Conservation (phyloP, 2,329 filamentous ascomycete genomes). For the Stachybotrys chlorohalonatus region DNA sequence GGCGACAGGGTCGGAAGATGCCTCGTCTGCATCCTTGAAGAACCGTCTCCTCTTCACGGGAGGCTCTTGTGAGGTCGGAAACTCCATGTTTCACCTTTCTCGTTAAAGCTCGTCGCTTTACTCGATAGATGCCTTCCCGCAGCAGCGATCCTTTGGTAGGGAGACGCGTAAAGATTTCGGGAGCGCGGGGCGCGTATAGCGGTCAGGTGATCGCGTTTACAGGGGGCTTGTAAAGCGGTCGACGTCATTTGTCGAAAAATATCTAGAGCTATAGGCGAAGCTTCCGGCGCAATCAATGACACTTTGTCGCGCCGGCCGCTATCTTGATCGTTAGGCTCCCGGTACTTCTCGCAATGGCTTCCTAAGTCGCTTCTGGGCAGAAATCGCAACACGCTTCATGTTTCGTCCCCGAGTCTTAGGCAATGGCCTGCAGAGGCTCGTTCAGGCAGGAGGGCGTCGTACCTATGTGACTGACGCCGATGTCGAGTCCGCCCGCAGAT, state of each 20-base stretch:
- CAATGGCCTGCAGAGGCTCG: slow-evolving; percentile 29
- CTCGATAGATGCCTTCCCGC: neutral
- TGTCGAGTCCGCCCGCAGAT: slow-evolving; percentile 41
- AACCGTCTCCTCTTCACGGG: slow-evolving; percentile 35
- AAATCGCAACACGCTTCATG: slow-evolving; percentile 19
- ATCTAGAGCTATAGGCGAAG: neutral
- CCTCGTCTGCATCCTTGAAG: slow-evolving; percentile 23
- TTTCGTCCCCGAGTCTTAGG: slow-evolving; percentile 24
- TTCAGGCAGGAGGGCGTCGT: slow-evolving; percentile 20
- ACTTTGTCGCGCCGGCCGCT: neutral
- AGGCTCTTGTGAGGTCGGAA: slow-evolving; percentile 28
- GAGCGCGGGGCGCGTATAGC: slow-evolving; percentile 24
- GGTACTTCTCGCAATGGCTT: neutral
- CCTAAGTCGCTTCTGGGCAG: slow-evolving; percentile 1
- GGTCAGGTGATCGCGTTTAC: slow-evolving; percentile 29
- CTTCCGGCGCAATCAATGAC: neutral
- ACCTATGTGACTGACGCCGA: slow-evolving; percentile 41
- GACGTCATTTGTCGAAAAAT: slow-evolving; percentile 17
- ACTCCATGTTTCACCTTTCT: slow-evolving; percentile 24
- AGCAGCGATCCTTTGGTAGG: slow-evolving; percentile 6
- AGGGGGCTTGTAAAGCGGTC: slow-evolving; percentile 4
- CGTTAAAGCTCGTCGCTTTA: slow-evolving; percentile 4
- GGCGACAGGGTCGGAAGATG: slow-evolving; percentile 14
- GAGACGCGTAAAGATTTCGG: slow-evolving; percentile 27
- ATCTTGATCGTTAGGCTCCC: neutral